Evolutionary conservation across 352 stramenopile species (phyloP).

Genomic region (Pythium apleroticum): DNA sequence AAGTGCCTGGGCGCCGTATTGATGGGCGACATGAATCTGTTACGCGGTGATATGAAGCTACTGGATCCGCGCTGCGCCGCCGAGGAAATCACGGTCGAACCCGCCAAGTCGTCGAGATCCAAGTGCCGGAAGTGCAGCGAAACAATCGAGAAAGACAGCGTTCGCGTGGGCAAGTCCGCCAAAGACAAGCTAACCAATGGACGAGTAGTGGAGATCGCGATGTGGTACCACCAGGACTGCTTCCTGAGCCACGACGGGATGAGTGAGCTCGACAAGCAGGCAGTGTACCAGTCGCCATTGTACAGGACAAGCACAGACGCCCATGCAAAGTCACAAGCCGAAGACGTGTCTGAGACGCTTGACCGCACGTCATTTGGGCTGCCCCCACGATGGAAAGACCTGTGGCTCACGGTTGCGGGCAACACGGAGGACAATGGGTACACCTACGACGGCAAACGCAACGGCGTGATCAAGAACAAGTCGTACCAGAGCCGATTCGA

Average conservation of each 20-base stretch:
- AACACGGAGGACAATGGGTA: constrained; percentile 77
- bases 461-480: constrained; percentile 56
- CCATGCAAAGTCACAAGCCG: constrained; percentile 7
- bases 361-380: constrained; percentile 46
- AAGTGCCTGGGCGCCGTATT: constrained; percentile 60
- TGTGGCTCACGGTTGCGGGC: constrained; percentile 61
- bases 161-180: constrained; percentile 54
- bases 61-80: constrained; percentile 41
- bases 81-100: constrained; percentile 51
- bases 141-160: constrained; percentile 40
- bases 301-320: background rate
- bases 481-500: constrained; percentile 73
- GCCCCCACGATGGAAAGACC: constrained; percentile 59
- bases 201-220: constrained; percentile 42
- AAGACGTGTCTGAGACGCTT: constrained; percentile 1
- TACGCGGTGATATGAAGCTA: constrained; percentile 58
- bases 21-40: constrained; percentile 78
- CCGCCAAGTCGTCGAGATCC: constrained; percentile 47
- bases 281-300: constrained; percentile 22
- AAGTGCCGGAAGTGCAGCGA: constrained; percentile 56
- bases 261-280: constrained; percentile 42
- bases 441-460: constrained; percentile 69
- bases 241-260: constrained; percentile 33
- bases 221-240: constrained; percentile 64
- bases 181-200: constrained; percentile 50